Percentiles rank a stretch among this genome's conserved stretches.
phyloP scores from a whole-genome alignment of 1,139 yeast genomes.

The Blastobotrys raffinosifermentans region DNA sequence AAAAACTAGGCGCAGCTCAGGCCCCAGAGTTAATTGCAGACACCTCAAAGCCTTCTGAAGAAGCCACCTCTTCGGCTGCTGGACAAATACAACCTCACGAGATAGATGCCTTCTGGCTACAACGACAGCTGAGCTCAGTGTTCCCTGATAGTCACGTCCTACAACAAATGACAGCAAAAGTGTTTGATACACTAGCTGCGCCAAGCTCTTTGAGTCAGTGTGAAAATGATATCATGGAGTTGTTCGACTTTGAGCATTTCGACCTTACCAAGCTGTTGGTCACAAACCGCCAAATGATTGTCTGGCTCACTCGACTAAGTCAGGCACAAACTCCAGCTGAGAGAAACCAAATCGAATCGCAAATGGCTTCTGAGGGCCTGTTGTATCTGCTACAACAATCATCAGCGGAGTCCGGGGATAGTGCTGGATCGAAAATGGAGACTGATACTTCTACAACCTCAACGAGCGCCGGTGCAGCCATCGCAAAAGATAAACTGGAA shows the following conservation, averaged over 20 bases:
- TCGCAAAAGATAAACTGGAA: constrained; percentile 13
- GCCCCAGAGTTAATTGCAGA: background rate
- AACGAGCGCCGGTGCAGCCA: no score
- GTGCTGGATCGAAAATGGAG: constrained; percentile 21
- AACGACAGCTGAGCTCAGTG: constrained; percentile 36
- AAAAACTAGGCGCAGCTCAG: constrained; percentile 10
- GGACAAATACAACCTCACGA: no score
- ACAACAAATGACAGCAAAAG: constrained; percentile 31
- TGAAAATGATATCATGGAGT: constrained; percentile 47
- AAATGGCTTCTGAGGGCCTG: constrained; percentile 34
- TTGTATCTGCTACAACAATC: constrained; percentile 25
- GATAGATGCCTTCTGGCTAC: constrained; percentile 50
- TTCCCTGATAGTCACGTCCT: constrained; percentile 37
- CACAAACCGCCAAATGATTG: constrained; percentile 48
- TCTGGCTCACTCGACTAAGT: constrained; percentile 48
- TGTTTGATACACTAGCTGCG: constrained; percentile 34
- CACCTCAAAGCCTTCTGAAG: constrained; percentile 20
- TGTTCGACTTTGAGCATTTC: constrained; percentile 47
- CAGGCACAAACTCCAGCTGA: constrained; percentile 36
- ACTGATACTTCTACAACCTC: background rate
- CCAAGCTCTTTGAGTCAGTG: constrained; percentile 38
- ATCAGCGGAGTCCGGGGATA: constrained; percentile 31
- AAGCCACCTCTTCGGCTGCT: constrained; percentile 24
- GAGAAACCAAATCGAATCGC: constrained; percentile 29
- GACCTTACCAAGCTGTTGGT: constrained; percentile 46